A percentile compares a stretch with the other conserved stretches of the same genome.
Conservation (phyloP, 108 stramenopile species). For the Mediolabrus comicus region DNA sequence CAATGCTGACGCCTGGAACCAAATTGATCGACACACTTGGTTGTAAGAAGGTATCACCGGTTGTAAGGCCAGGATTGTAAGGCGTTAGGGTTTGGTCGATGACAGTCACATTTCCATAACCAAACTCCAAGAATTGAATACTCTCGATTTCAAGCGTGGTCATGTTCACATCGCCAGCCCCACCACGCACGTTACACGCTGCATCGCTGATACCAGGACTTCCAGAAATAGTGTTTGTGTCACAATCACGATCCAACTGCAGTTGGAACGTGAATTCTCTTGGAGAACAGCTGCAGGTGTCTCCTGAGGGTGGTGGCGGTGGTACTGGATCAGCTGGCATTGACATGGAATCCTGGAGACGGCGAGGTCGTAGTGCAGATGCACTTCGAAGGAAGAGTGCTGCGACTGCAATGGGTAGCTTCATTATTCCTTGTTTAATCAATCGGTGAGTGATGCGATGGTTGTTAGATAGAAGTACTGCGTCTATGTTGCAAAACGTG, state of each 20-base stretch:
- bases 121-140: conserved; percentile 2
- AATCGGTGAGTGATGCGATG: background rate
- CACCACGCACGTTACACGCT: background rate
- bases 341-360: background rate
- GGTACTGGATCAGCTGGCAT: background rate
- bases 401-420: background rate
- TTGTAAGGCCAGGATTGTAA: background rate
- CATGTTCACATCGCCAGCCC: background rate
- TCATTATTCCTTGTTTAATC: background rate
- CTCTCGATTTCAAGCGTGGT: background rate
- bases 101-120: background rate
- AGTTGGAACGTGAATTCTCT: background rate
- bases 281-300: background rate
- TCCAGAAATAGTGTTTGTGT: background rate
- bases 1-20: background rate
- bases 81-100: background rate
- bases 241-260: background rate
- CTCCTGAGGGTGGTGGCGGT: background rate
- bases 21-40: background rate
- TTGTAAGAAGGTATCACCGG: background rate
- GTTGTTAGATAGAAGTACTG: no score
- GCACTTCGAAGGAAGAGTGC: background rate
- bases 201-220: background rate
- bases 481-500: background rate
- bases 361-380: background rate